Base-by-base conservation (phyloP, 148 eudicot species). In the Persicaria tinctoria region DNA sequence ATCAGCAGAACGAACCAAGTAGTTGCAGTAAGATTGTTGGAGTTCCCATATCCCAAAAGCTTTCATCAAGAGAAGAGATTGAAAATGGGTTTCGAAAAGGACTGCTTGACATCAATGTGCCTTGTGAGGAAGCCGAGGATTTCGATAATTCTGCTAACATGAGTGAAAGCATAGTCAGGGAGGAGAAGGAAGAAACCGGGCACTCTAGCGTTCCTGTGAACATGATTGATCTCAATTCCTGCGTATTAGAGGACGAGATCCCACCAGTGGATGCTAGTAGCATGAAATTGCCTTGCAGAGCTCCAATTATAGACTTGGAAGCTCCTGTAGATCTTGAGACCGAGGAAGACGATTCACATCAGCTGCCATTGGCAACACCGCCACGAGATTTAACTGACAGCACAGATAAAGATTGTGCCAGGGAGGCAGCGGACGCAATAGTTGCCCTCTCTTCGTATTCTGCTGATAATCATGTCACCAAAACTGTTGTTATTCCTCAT, bases 341-440 rank as follows among this genome's bases (percentile, higher is more conserved):
- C 11, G 9, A 57, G 9, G 63, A 59, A 32, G 41, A 32, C 41
- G 41, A 32, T 32, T 32, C 41, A 32, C 41, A 32, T 32, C 41
- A 32, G 38, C 53, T 50, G 11, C 53, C 53, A 8, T 50, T 50
- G 53, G 53, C 9, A 50, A 8, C 53, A 50, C 53, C 53, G 12
- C 8, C 8, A 50, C 53, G 12, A 50, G 32, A 55, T 3, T 66
- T 77, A 55, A 69, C 46, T 27, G 80, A 83, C 17, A 56, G 56
- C 14, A 49, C 48, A 71, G 62, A 17, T 7, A 85, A 85, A 20
- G 90, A 89, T 69, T 74, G 77, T 68, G 74, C 76, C 64, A 80
- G 76, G 77, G 78, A 45, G 73, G 98, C 93, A 75, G 98, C 96
- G 0, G 85, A 86, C 76, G 86, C 88, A 38, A 86, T 94, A 72